phyloP scores from a whole-genome alignment of 139 green algal genomes.

The Monoraphidium neglectum region DNA sequence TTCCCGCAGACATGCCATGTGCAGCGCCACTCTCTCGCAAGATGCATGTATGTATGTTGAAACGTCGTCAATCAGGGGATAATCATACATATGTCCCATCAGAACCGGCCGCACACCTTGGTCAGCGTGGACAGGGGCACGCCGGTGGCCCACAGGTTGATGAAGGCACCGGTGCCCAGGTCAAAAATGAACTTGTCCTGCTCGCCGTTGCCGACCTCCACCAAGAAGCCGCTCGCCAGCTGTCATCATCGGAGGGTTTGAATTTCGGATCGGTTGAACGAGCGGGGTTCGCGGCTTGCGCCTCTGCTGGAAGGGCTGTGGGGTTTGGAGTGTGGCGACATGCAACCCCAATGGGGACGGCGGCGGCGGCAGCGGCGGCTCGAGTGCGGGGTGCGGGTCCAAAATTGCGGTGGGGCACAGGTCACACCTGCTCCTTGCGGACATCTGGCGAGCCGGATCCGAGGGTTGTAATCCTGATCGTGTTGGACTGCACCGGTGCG shows the following conservation, averaged over 20 bases:
- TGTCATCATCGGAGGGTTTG: background rate
- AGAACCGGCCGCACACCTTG: slow-evolving; percentile 6
- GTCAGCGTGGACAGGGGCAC: slow-evolving; percentile 20
- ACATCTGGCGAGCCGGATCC: slow-evolving; percentile 16
- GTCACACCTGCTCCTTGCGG: slow-evolving; percentile 12
- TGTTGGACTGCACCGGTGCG: background rate
- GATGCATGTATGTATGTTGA: too few relatives aligned
- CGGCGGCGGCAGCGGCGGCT: too few relatives aligned
- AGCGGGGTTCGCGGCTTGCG: too few relatives aligned
- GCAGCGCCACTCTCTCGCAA: too few relatives aligned
- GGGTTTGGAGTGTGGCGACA: too few relatives aligned
- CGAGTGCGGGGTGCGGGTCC: too few relatives aligned
- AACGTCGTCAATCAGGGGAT: too few relatives aligned
- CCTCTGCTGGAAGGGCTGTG: too few relatives aligned
- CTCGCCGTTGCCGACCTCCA: slow-evolving; percentile 35
- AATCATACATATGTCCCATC: background rate
- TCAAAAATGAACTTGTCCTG: slow-evolving; percentile 50
- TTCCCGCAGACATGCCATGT: too few relatives aligned
- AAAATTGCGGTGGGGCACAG: background rate
- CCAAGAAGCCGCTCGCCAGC: slow-evolving; percentile 39
- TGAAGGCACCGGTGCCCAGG: slow-evolving; percentile 35
- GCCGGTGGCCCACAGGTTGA: slow-evolving; percentile 41
- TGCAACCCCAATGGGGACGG: too few relatives aligned
- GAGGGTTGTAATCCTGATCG: slow-evolving; percentile 13
- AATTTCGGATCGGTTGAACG: too few relatives aligned